Evolutionary conservation across 768 basidiomycete genomes (phyloP).

Genomic region (Rickenella mellea): DNA sequence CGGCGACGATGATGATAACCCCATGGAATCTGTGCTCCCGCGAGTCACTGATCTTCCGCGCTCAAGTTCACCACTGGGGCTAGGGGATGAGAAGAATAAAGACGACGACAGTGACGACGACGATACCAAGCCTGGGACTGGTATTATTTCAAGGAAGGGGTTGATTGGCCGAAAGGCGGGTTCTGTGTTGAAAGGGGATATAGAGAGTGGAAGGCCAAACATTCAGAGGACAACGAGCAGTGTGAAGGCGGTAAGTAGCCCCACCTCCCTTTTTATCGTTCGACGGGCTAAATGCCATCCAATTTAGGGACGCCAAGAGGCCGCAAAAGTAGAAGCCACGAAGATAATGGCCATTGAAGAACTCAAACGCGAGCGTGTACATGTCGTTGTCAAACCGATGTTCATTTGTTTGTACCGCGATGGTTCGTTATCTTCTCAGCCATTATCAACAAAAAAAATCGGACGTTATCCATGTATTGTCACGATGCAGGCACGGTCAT

Average conservation of each 20-base stretch:
- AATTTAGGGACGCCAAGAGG: too few species aligned
- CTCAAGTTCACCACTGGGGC: constrained; percentile 2
- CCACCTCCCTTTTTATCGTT: too few species aligned
- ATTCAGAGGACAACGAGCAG: too few species aligned
- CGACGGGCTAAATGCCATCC: too few species aligned
- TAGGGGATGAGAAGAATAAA: constrained; percentile 1
- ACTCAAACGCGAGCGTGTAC: constrained; percentile 14
- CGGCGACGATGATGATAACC: neutral
- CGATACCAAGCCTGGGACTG: too few species aligned
- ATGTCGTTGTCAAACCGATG: constrained; percentile 17
- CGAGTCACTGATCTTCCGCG: constrained; percentile 5
- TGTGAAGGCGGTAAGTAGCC: too few species aligned
- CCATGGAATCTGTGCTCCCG: neutral
- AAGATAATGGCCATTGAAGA: too few species aligned
- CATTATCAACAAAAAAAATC: neutral
- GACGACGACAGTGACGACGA: constrained; percentile 2
- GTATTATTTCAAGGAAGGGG: neutral
- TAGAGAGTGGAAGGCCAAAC: too few species aligned
- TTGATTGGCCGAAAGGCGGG: neutral
- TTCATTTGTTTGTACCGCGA: constrained; percentile 16
- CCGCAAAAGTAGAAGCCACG: too few species aligned
- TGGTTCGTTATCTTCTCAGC: constrained; percentile 3
- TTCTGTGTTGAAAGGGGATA: neutral
- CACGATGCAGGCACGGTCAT: constrained; percentile 11
- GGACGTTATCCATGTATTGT: neutral